Evolutionary conservation across 2,329 filamentous ascomycete species (phyloP).

Genomic region (Escovopsis sp.): DNA sequence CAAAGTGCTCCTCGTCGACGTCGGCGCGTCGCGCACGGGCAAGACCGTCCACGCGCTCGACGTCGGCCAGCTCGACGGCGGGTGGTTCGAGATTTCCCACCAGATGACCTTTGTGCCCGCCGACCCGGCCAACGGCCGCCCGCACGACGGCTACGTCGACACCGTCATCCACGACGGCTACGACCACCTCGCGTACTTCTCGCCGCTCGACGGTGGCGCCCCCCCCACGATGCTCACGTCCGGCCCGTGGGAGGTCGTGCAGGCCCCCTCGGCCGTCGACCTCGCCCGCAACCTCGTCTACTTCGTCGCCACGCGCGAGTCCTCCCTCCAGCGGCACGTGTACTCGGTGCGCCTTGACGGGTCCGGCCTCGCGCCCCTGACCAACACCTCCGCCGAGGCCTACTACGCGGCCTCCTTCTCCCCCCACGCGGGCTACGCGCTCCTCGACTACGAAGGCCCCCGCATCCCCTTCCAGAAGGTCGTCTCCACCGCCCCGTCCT

Average conservation of each 20-base stretch:
- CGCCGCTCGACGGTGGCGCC: constrained; percentile 67
- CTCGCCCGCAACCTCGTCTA: constrained; percentile 78
- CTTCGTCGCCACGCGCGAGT: constrained; percentile 74
- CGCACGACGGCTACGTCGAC: constrained; percentile 83
- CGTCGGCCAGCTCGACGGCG: constrained; percentile 73
- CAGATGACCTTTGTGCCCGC: constrained; percentile 75
- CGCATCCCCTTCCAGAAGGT: constrained; percentile 84
- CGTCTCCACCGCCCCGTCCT: constrained; percentile 61
- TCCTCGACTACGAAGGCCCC: constrained; percentile 76
- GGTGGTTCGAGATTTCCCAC: constrained; percentile 92
- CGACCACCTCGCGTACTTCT: constrained; percentile 88
- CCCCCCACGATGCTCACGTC: constrained; percentile 78
- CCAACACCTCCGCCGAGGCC: constrained; percentile 55
- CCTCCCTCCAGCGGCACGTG: constrained; percentile 76
- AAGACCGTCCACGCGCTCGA: constrained; percentile 68
- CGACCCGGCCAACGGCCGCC: constrained; percentile 58
- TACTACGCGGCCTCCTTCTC: constrained; percentile 82
- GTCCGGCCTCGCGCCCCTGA: constrained; percentile 54
- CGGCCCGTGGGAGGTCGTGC: constrained; percentile 82
- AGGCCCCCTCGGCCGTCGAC: constrained; percentile 73
- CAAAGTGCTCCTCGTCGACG: constrained; percentile 74
- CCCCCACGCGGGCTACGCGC: constrained; percentile 59
- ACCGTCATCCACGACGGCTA: constrained; percentile 73
- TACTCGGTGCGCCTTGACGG: constrained; percentile 83
- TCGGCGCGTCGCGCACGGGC: constrained; percentile 49